phyloP scores from a whole-genome alignment of 495 filamentous ascomycete species.

The Penicillium fimorum region DNA sequence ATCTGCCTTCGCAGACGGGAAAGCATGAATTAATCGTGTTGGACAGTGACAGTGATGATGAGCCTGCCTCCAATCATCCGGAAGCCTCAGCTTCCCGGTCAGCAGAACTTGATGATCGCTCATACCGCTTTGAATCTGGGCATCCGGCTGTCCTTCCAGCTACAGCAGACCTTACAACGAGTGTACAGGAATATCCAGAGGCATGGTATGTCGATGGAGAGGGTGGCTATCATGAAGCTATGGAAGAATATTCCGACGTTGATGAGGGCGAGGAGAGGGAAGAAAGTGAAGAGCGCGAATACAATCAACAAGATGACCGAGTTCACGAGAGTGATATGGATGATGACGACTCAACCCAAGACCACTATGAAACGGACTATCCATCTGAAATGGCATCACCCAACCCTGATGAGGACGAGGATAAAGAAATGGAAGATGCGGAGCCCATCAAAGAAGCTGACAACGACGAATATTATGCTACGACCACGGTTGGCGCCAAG shows the following conservation, averaged over 20 bases:
- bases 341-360: slow-evolving; percentile 18
- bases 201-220: slow-evolving; percentile 4
- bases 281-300: slow-evolving; percentile 8
- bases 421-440: not conserved
- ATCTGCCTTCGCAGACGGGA: slow-evolving; percentile 1
- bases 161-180: not conserved
- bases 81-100: not conserved
- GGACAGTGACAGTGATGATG: slow-evolving; percentile 47
- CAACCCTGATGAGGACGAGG: slow-evolving; percentile 4
- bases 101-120: not conserved
- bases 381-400: not conserved
- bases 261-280: slow-evolving; percentile 10
- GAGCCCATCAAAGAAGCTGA: slow-evolving; percentile 3
- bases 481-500: not conserved
- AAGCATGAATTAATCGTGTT: slow-evolving; percentile 40
- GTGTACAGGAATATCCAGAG: slow-evolving; percentile 11
- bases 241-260: slow-evolving; percentile 10
- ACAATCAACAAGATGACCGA: slow-evolving; percentile 10
- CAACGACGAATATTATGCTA: not conserved
- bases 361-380: not conserved
- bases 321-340: slow-evolving; percentile 21
- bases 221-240: slow-evolving; percentile 1
- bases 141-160: not conserved
- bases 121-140: not conserved
- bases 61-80: slow-evolving; percentile 21